Percentiles rank a stretch among this genome's conserved stretches.
Evolutionary conservation across 306 rosid genomes (phyloP).

Genomic region (Dalbergia oliveri): DNA sequence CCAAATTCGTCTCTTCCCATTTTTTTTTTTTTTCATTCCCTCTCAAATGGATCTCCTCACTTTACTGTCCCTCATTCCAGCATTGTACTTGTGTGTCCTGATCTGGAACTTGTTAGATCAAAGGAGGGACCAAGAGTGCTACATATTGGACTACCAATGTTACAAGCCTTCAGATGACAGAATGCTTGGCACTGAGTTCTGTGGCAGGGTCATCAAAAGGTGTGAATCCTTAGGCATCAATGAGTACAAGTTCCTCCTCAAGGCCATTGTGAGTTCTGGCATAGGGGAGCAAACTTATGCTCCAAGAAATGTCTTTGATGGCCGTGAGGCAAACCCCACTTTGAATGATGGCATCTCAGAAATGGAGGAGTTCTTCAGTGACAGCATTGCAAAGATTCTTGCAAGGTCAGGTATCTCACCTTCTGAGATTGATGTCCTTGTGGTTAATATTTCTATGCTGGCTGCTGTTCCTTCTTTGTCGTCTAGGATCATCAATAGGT

Average conservation of each 20-base stretch:
- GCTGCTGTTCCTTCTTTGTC: slow-evolving; percentile 71
- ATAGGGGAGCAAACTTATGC: slow-evolving; percentile 92
- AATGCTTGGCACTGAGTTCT: slow-evolving; percentile 64
- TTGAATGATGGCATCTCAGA: slow-evolving; percentile 60
- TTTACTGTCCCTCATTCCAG: slow-evolving; percentile 44
- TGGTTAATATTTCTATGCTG: slow-evolving; percentile 85
- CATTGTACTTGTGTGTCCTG: slow-evolving; percentile 55
- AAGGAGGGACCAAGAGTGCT: slow-evolving; percentile 65
- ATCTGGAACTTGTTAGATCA: slow-evolving; percentile 62
- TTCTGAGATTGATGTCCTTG: slow-evolving; percentile 74
- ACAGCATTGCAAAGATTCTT: slow-evolving; percentile 65
- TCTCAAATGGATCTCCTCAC: slow-evolving; percentile 66
- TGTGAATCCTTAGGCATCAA: slow-evolving; percentile 60
- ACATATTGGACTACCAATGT: slow-evolving; percentile 77
- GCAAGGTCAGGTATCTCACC: slow-evolving; percentile 57
- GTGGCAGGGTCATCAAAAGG: slow-evolving; percentile 63
- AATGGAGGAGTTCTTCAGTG: slow-evolving; percentile 83
- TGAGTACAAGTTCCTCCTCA: slow-evolving; percentile 81
- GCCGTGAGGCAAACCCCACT: slow-evolving; percentile 70
- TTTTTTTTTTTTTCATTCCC: not conserved
- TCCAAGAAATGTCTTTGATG: slow-evolving; percentile 71
- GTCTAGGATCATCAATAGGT: slow-evolving; percentile 67
- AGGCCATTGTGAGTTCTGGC: slow-evolving; percentile 90
- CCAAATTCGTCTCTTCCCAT: not conserved
- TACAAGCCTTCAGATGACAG: slow-evolving; percentile 70